Evolutionary conservation across 352 stramenopile species (phyloP).

Genomic region (Aphanomyces invadans): DNA sequence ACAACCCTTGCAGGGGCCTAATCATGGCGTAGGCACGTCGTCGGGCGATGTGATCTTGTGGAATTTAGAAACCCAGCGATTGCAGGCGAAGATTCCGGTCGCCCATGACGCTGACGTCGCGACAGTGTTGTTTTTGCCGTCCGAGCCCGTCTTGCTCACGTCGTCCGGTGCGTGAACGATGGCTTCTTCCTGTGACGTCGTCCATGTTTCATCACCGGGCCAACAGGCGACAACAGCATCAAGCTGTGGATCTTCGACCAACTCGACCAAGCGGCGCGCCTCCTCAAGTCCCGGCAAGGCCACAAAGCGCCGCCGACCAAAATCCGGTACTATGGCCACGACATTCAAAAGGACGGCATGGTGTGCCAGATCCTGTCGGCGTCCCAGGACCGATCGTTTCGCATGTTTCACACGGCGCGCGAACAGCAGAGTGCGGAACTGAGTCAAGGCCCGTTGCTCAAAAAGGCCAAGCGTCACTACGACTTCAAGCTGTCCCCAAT

Average conservation of each 20-base stretch:
- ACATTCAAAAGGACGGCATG: slow-evolving; percentile 64
- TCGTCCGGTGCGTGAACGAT: slow-evolving; percentile 31
- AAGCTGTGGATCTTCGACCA: slow-evolving; percentile 93
- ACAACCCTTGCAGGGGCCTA: no score
- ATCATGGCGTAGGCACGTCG: slow-evolving; percentile 40
- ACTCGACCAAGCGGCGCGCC: slow-evolving; percentile 62
- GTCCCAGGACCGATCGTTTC: slow-evolving; percentile 84
- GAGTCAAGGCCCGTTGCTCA: slow-evolving; percentile 86
- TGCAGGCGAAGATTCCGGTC: slow-evolving; percentile 69
- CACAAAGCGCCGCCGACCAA: slow-evolving; percentile 75
- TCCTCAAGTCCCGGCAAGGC: slow-evolving; percentile 85
- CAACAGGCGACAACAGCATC: slow-evolving; percentile 86
- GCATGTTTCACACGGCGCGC: slow-evolving; percentile 85
- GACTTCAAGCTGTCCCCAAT: slow-evolving; percentile 90
- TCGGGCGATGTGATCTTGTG: slow-evolving; percentile 84
- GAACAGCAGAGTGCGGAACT: slow-evolving; percentile 87
- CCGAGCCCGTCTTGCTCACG: slow-evolving; percentile 85
- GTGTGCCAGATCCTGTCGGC: slow-evolving; percentile 86
- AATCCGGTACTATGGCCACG: slow-evolving; percentile 89
- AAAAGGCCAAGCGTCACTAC: slow-evolving; percentile 81
- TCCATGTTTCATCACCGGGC: neutral
- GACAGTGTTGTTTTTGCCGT: slow-evolving; percentile 73
- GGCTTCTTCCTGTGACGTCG: neutral
- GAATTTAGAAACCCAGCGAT: slow-evolving; percentile 83
- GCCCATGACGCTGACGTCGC: slow-evolving; percentile 74